Evolutionary conservation across 2,329 filamentous ascomycete species (phyloP).

Genomic region (Juglanconis sp.): DNA sequence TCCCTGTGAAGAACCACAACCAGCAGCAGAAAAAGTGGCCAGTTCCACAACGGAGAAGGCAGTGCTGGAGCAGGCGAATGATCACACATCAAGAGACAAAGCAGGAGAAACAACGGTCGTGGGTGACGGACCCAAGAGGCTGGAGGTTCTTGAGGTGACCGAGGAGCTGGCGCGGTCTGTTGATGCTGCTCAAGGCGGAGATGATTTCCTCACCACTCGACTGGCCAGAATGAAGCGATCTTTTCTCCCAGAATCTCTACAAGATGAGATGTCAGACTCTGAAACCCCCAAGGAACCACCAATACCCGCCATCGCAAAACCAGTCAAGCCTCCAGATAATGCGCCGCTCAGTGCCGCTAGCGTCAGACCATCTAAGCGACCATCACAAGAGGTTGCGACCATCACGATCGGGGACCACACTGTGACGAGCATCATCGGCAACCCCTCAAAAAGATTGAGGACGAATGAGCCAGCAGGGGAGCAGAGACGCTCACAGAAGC

Average conservation of each 20-base stretch:
- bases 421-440: slow-evolving; percentile 63
- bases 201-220: slow-evolving; percentile 4
- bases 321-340: slow-evolving; percentile 27
- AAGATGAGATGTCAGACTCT: slow-evolving; percentile 18
- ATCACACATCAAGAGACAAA: slow-evolving; percentile 1
- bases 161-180: not conserved
- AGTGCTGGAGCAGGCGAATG: not conserved
- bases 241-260: slow-evolving; percentile 8
- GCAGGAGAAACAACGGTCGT: not conserved
- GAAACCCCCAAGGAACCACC: slow-evolving; percentile 23
- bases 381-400: slow-evolving; percentile 63
- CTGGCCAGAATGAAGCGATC: slow-evolving; percentile 13
- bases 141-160: not conserved
- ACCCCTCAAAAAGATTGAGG: slow-evolving; percentile 45
- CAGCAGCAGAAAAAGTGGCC: not conserved
- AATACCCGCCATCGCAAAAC: slow-evolving; percentile 32
- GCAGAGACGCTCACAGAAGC: slow-evolving; percentile 30
- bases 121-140: slow-evolving; percentile 3
- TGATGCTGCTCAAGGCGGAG: not conserved
- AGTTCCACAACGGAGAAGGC: not conserved
- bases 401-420: slow-evolving; percentile 72
- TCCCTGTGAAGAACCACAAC: slow-evolving; percentile 18
- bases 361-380: slow-evolving; percentile 47
- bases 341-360: slow-evolving; percentile 21
- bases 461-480: slow-evolving; percentile 34